Conservation (phyloP, 106 monocot genomes). For the Allium cepa region DNA sequence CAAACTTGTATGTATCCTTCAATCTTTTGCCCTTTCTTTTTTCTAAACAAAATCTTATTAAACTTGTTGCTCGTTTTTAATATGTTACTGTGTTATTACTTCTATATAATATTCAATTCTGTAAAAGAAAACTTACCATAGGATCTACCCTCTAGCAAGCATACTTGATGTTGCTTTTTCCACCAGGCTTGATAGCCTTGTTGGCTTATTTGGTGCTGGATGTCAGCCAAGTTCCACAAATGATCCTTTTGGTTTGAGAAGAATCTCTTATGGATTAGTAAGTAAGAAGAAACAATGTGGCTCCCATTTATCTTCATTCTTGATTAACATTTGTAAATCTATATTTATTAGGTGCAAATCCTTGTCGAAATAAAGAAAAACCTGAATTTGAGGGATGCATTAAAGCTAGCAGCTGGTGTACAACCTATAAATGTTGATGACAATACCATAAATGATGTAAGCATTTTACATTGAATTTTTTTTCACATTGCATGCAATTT, state of each 20-base stretch:
- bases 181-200: constrained; percentile 82
- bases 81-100: neutral
- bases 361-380: constrained; percentile 83
- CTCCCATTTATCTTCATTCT: neutral
- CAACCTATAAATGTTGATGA: constrained; percentile 65
- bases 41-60: neutral
- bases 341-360: constrained; percentile 69
- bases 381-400: constrained; percentile 59
- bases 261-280: constrained; percentile 96
- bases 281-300: constrained; percentile 6
- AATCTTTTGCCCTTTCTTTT: neutral
- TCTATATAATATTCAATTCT: neutral
- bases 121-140: too few relatives aligned
- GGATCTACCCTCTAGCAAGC: neutral
- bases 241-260: constrained; percentile 94
- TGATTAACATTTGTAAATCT: neutral
- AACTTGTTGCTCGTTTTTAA: neutral
- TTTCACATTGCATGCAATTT: neutral
- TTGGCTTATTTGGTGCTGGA: constrained; percentile 91
- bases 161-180: neutral
- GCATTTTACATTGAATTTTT: constrained; percentile 4
- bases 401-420: constrained; percentile 54
- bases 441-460: constrained; percentile 51
- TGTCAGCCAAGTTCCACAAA: constrained; percentile 89
- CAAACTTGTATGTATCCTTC: neutral